These are phyloP conservation scores for Arctium lappa DNA, from an alignment of 129 eudicot genomes.

Conservation along the genomic window DNA sequence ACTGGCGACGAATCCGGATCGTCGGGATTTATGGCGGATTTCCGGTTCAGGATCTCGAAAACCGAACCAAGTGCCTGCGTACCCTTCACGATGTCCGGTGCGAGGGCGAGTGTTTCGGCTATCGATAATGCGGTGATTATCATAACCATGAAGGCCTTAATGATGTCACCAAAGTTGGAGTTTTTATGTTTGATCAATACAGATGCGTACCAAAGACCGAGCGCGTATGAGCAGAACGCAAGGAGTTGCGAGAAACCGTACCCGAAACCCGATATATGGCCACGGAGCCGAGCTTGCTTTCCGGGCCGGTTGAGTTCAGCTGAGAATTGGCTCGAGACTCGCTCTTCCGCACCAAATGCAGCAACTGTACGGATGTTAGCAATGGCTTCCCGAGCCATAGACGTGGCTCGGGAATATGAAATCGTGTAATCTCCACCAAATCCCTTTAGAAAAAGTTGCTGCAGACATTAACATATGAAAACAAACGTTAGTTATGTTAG, in stretches of 20 bases:
- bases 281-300: constrained; percentile 60
- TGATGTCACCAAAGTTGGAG: constrained; percentile 60
- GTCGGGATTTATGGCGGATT: constrained; percentile 53
- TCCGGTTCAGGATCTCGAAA: constrained; percentile 56
- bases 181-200: constrained; percentile 42
- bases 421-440: constrained; percentile 74
- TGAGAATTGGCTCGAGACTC: constrained; percentile 44
- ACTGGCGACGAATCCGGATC: constrained; percentile 30
- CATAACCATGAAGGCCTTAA: constrained; percentile 75
- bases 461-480: constrained; percentile 13
- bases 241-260: constrained; percentile 67
- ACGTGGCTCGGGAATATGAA: constrained; percentile 62
- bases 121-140: constrained; percentile 65
- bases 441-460: constrained; percentile 87
- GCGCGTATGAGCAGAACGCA: constrained; percentile 65
- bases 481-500: not conserved
- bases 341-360: constrained; percentile 82
- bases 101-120: constrained; percentile 78
- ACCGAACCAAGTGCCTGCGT: constrained; percentile 76
- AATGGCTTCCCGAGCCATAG: constrained; percentile 87
- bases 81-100: constrained; percentile 83
- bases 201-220: constrained; percentile 86
- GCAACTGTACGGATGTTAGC: constrained; percentile 75
- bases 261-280: constrained; percentile 74
- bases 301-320: constrained; percentile 46